A percentile compares a stretch with the other conserved stretches of the same genome.
phyloP scores from a whole-genome alignment of 2,329 filamentous ascomycete genomes.

The Aspergillus neotritici region DNA sequence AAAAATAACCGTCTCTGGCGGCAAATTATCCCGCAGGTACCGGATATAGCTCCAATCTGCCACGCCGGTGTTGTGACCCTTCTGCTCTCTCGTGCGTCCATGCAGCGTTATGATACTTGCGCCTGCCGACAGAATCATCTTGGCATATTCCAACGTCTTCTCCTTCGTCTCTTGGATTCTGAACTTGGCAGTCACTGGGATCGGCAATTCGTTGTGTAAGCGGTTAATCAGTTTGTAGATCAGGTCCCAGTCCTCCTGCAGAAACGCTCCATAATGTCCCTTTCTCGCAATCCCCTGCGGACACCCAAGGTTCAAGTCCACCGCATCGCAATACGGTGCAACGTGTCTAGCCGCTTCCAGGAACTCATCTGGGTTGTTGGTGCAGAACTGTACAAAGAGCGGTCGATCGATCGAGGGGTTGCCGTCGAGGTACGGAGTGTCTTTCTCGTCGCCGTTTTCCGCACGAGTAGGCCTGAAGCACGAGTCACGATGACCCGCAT shows the following conservation, averaged over 20 bases:
- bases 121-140: conserved; percentile 77
- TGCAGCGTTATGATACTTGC: conserved; percentile 93
- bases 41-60: conserved; percentile 87
- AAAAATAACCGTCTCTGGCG: conserved; percentile 84
- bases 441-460: conserved; percentile 22
- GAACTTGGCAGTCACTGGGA: conserved; percentile 94
- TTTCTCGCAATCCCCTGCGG: conserved; percentile 90
- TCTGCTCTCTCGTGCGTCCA: conserved; percentile 81
- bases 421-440: conserved; percentile 67
- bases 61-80: conserved; percentile 88
- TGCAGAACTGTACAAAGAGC: conserved; percentile 91
- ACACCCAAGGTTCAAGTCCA: conserved; percentile 92
- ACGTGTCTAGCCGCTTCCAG: conserved; percentile 66
- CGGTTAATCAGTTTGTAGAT: conserved; percentile 77
- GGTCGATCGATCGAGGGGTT: conserved; percentile 80
- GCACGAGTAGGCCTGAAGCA: conserved; percentile 68
- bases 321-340: conserved; percentile 84
- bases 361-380: conserved; percentile 45
- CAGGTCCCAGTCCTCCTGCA: conserved; percentile 86
- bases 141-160: conserved; percentile 80
- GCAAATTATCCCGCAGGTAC: conserved; percentile 75
- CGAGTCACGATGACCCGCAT: conserved; percentile 65
- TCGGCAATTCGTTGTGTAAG: conserved; percentile 68
- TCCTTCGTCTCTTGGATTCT: conserved; percentile 81
- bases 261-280: conserved; percentile 86